Evolutionary conservation across 306 rosid genomes (phyloP).

Genomic region (Corylus avellana): DNA sequence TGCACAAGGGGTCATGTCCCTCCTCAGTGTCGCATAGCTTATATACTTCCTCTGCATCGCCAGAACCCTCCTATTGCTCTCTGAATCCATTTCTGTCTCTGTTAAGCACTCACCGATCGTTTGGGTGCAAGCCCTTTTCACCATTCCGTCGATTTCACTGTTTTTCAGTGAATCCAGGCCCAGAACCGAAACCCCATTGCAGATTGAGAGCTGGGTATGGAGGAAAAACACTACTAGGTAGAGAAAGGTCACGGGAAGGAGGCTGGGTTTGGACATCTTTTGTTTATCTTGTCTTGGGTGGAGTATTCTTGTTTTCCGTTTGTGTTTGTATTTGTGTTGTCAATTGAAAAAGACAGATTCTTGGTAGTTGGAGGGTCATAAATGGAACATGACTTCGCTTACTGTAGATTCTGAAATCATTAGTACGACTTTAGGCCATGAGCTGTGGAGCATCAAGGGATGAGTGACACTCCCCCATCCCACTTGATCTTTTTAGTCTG

Average conservation of each 20-base stretch:
- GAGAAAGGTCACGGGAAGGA: conserved; percentile 30
- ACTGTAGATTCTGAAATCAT: conserved; percentile 2
- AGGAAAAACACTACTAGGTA: conserved; percentile 42
- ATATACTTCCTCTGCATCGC: conserved; percentile 75
- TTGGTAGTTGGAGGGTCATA: conserved; percentile 47
- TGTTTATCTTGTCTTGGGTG: conserved; percentile 19
- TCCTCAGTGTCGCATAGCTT: conserved; percentile 83
- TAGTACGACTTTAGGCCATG: conserved; percentile 20
- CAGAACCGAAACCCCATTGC: conserved; percentile 41
- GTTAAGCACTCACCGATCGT: conserved; percentile 58
- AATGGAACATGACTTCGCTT: conserved; percentile 20
- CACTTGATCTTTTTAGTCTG: background rate
- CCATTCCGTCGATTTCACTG: conserved; percentile 42
- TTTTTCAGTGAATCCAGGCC: conserved; percentile 53
- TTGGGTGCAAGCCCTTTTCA: conserved; percentile 51
- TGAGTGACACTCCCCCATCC: background rate
- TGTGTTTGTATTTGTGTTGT: conserved; percentile 14
- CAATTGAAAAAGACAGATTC: conserved; percentile 30
- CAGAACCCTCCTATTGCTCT: conserved; percentile 66
- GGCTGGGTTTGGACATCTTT: conserved; percentile 49
- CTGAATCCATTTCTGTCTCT: conserved; percentile 67
- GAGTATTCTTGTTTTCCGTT: conserved; percentile 17
- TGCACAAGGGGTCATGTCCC: conserved; percentile 83
- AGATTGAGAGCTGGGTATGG: conserved; percentile 45
- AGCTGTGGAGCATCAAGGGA: conserved; percentile 17